Conservation (phyloP, 169 alveolate genomes). For the Perkinsus olseni region DNA sequence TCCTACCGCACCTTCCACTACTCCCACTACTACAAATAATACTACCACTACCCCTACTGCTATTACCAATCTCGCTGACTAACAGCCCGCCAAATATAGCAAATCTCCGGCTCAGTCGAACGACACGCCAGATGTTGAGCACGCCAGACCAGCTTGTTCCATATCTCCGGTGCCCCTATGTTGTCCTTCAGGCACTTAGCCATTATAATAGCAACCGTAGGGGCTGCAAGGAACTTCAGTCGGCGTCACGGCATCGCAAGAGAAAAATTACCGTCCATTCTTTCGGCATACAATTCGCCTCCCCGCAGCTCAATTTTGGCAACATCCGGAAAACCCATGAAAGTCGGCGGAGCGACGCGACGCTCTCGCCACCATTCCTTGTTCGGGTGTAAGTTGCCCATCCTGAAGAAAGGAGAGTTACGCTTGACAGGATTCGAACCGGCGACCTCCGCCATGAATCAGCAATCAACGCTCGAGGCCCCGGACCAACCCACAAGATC, state of each 20-base stretch:
- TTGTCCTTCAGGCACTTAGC: background rate
- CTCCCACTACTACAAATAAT: too few relatives aligned
- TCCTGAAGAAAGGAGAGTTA: too few relatives aligned
- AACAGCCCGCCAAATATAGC: background rate
- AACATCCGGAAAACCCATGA: slow-evolving; percentile 9
- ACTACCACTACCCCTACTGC: too few relatives aligned
- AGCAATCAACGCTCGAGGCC: too few relatives aligned
- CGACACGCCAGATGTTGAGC: background rate
- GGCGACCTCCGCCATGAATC: too few relatives aligned
- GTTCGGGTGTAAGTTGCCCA: background rate
- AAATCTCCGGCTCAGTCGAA: background rate
- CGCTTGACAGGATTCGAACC: too few relatives aligned
- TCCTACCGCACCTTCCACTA: too few relatives aligned
- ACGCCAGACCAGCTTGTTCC: slow-evolving; percentile 1
- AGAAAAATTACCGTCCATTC: background rate
- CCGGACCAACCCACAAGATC: too few relatives aligned
- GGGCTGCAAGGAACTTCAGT: background rate
- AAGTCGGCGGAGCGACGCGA: slow-evolving; percentile 4
- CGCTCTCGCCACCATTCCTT: slow-evolving; percentile 15
- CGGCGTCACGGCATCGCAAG: background rate
- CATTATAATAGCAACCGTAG: background rate
- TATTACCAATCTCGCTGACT: too few relatives aligned
- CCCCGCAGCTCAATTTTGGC: background rate
- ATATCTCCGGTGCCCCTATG: background rate
- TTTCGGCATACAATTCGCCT: background rate